Evolutionary conservation across 1,139 yeast species (phyloP).

Genomic region (Taphrina wiesneri): DNA sequence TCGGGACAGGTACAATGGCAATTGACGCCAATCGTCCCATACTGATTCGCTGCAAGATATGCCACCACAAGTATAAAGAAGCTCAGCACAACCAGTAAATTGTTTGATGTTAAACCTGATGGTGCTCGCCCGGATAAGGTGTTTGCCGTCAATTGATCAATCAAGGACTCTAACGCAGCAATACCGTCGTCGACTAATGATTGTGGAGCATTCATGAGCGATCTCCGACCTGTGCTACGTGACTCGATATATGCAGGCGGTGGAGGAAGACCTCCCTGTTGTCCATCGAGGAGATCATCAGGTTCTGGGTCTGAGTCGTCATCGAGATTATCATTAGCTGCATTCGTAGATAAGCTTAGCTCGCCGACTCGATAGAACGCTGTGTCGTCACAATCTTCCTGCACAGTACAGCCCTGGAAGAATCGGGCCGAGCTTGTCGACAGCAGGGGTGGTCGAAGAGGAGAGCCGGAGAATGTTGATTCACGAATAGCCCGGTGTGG

Average conservation of each 20-base stretch:
- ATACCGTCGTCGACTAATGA: slow-evolving; percentile 1
- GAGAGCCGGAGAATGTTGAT: background rate
- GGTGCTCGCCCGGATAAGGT: background rate
- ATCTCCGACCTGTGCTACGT: background rate
- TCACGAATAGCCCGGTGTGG: background rate
- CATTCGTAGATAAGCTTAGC: background rate
- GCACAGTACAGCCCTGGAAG: background rate
- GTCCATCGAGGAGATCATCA: background rate
- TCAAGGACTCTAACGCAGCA: background rate
- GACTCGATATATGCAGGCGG: slow-evolving; percentile 6
- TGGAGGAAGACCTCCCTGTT: background rate
- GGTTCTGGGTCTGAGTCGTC: background rate
- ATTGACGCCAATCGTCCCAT: background rate
- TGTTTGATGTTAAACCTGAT: slow-evolving; percentile 1
- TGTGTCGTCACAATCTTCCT: background rate
- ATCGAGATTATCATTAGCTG: background rate
- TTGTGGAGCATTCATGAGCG: background rate
- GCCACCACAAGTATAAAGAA: background rate
- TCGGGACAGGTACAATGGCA: slow-evolving; percentile 14
- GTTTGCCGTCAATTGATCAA: slow-evolving; percentile 8
- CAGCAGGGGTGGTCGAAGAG: background rate
- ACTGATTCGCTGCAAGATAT: background rate
- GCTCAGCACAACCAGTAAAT: background rate
- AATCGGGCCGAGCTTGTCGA: background rate
- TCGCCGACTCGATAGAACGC: background rate